A percentile compares a stretch with the other conserved stretches of the same genome.
These are phyloP conservation scores for Cyberlindnera galapagoensis DNA, from an alignment of 805 yeast genomes.

Conservation along the genomic window DNA sequence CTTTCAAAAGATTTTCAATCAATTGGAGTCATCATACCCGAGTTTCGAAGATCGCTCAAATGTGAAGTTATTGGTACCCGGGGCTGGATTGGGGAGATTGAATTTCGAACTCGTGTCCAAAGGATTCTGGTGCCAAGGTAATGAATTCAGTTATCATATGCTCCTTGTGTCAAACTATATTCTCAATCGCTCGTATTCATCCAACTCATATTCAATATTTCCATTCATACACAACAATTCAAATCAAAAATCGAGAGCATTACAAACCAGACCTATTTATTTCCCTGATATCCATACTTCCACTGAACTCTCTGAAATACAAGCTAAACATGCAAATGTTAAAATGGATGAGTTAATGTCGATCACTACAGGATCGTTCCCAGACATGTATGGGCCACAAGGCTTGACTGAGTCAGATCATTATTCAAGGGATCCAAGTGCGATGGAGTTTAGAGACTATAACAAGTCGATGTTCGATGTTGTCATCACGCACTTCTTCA, in stretches of 20 bases:
- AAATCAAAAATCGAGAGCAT: constrained; percentile 36
- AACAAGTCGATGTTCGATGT: constrained; percentile 37
- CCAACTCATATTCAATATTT: constrained; percentile 36
- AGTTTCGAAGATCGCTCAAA: constrained; percentile 29
- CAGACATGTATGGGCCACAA: constrained; percentile 55
- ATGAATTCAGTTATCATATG: constrained; percentile 63
- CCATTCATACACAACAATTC: constrained; percentile 52
- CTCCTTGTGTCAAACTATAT: constrained; percentile 47
- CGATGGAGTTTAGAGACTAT: constrained; percentile 34
- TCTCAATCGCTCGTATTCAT: constrained; percentile 38
- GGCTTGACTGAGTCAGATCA: constrained; percentile 12
- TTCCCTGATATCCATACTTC: constrained; percentile 49
- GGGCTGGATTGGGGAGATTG: constrained; percentile 58
- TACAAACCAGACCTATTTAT: constrained; percentile 42
- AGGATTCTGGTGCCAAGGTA: constrained; percentile 62
- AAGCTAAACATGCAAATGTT: constrained; percentile 30
- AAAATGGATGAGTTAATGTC: constrained; percentile 51
- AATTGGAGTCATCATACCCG: constrained; percentile 31
- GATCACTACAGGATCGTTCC: constrained; percentile 68
- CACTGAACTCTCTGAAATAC: constrained; percentile 28
- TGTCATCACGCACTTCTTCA: constrained; percentile 49
- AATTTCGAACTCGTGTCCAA: constrained; percentile 46
- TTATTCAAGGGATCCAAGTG: constrained; percentile 27
- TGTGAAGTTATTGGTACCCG: constrained; percentile 49
- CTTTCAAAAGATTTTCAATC: constrained; percentile 31